Evolutionary conservation across 2,329 filamentous ascomycete genomes (phyloP), one percentile per base, ranked within the genome.

Genomic region (Alternaria sp.): DNA sequence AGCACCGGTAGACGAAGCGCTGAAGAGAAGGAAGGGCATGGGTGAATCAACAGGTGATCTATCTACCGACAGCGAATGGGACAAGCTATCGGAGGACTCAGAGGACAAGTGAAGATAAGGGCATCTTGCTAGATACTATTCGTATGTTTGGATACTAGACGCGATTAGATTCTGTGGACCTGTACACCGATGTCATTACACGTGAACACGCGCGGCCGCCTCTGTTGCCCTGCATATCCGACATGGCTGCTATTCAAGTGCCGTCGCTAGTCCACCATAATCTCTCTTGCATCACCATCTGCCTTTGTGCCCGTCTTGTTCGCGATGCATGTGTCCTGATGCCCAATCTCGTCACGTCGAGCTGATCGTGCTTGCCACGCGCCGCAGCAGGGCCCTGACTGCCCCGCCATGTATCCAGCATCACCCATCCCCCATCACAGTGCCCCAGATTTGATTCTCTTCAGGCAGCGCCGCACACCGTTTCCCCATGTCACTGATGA

Each of bases 11-110:
- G 73, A 80, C 36, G 77, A 79, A 30, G 81, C 80, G 49, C 30
- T 84, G 65, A 82, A 81, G 76, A 84, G 83, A 75, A 79, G 82
- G 62, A 79, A 74, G 72, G 83, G 67, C 66, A 72, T 81, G 59
- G 79, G 82, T 11, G 84, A 84, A 59, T 84, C 85, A 57, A 84
- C 76, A 10, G 85, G 85, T 11, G 86, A 88, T 67, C 74, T 85
- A 65, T 95, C 93, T 81, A 97, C 94, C 5, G 95, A 98, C 82
- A 95, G 95, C 75, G 95, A 98, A 82, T 98, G 95, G 95, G 95
- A 97, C 84, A 96, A 96, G 84, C 91, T 98, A 21, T 91, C 91
- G 79, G 83, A 81, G 63, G 79, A 76, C 51, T 77, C 76, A n/a
- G 76, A 67, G 25, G 77, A 78, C 21, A 77, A 72, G 73, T 80